Evolutionary conservation across 768 basidiomycete genomes (phyloP).

Genomic region (Russula virescens): DNA sequence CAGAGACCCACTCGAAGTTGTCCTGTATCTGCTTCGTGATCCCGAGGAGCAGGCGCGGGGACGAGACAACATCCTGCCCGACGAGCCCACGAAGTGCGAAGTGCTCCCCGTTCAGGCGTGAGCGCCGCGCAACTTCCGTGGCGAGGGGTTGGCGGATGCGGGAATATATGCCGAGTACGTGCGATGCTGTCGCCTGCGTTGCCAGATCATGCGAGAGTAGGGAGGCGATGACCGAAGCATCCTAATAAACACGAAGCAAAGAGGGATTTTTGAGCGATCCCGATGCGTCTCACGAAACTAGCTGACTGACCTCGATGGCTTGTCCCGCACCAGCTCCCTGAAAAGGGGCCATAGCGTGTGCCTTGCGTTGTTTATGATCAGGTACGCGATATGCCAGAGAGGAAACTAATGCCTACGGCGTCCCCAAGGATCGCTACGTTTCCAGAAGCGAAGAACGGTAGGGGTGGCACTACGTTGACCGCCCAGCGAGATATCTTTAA

Average conservation of each 20-base stretch:
- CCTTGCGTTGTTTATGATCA: conserved; percentile 17
- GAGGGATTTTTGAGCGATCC: background rate
- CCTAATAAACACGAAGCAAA: conserved; percentile 30
- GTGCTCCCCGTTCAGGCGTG: conserved; percentile 29
- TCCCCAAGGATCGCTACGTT: conserved; percentile 45
- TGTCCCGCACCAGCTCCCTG: conserved; percentile 43
- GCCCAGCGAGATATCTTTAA: conserved; percentile 46
- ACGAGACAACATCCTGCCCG: background rate
- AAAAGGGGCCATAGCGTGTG: conserved; percentile 39
- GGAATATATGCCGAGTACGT: conserved; percentile 31
- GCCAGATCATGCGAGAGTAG: conserved; percentile 41
- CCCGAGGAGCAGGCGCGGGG: background rate
- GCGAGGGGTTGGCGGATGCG: conserved; percentile 31
- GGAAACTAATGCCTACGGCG: conserved; percentile 28
- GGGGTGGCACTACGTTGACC: conserved; percentile 49
- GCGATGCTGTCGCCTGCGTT: conserved; percentile 22
- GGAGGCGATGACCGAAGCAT: conserved; percentile 35
- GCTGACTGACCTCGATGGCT: conserved; percentile 36
- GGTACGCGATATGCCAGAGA: background rate
- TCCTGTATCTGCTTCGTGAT: conserved; percentile 5
- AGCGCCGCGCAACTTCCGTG: conserved; percentile 26
- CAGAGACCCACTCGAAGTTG: conserved; percentile 17
- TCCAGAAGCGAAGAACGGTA: conserved; percentile 47
- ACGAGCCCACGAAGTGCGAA: conserved; percentile 24
- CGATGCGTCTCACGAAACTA: background rate